A percentile compares a stretch with the other conserved stretches of the same genome.
Evolutionary conservation across 1,139 yeast genomes (phyloP).

Genomic region (Waltiozyma sp.): DNA sequence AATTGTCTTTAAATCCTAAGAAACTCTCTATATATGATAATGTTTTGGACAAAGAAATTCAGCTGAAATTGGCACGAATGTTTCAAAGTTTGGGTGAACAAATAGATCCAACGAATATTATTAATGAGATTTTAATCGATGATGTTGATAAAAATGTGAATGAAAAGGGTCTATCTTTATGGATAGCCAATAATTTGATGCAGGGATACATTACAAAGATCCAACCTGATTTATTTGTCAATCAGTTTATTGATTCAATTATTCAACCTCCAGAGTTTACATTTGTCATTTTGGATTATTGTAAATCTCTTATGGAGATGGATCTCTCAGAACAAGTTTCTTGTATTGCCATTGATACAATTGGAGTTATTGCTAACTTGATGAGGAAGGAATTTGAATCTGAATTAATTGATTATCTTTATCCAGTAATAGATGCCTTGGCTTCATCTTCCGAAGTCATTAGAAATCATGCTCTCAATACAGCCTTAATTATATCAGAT

Average conservation of each 20-base stretch:
- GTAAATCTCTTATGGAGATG: slow-evolving; percentile 18
- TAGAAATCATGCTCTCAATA: slow-evolving; percentile 35
- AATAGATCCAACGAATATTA: slow-evolving; percentile 6
- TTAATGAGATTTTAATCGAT: slow-evolving; percentile 12
- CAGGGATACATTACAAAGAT: slow-evolving; percentile 12
- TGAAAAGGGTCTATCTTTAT: slow-evolving; percentile 18
- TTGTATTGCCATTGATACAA: slow-evolving; percentile 28
- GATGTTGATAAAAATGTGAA: slow-evolving; percentile 4
- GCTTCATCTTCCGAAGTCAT: slow-evolving; percentile 35
- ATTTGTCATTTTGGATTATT: slow-evolving; percentile 20
- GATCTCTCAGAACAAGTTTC: slow-evolving; percentile 10
- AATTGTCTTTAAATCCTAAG: not conserved
- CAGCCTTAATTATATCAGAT: slow-evolving; percentile 37
- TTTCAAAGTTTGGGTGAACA: slow-evolving; percentile 15
- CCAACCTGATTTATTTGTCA: slow-evolving; percentile 8
- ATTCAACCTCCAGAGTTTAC: slow-evolving; percentile 10
- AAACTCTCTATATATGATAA: slow-evolving; percentile 11
- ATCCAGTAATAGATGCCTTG: slow-evolving; percentile 42
- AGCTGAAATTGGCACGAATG: slow-evolving; percentile 12
- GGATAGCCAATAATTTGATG: slow-evolving; percentile 22
- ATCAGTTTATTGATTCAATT: slow-evolving; percentile 20
- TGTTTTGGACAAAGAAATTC: slow-evolving; percentile 13
- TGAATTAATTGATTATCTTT: slow-evolving; percentile 44
- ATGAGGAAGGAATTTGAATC: slow-evolving; percentile 28
- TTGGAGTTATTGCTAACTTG: slow-evolving; percentile 28